Conservation (phyloP, 371 early-diverging fungal species). For the Dipsacomyces acuminosporus region DNA sequence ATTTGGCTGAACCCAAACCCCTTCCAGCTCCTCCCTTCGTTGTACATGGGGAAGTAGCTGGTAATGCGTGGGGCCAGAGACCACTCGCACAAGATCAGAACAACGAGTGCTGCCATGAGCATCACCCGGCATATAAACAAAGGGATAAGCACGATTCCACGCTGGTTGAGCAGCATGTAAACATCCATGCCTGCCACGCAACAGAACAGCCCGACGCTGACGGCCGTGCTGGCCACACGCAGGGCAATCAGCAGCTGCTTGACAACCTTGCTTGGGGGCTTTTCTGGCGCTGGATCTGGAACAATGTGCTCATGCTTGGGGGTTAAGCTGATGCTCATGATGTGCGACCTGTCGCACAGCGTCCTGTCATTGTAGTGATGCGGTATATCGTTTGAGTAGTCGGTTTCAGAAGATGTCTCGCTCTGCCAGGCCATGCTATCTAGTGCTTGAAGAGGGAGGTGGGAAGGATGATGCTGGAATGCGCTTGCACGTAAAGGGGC, state of each 20-base stretch:
- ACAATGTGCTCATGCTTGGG: no score
- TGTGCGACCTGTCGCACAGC: no score
- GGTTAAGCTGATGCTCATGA: no score
- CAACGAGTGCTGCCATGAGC: conserved; percentile 8
- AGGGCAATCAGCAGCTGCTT: conserved; percentile 1
- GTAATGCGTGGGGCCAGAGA: conserved; percentile 3
- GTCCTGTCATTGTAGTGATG: no score
- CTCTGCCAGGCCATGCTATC: no score
- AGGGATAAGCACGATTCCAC: conserved; percentile 17
- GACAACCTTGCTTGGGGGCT: not conserved
- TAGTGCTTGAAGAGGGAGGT: no score
- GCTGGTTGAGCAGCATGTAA: conserved; percentile 21
- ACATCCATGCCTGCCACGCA: conserved; percentile 28
- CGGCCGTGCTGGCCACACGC: conserved; percentile 12
- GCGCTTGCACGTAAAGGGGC: no score
- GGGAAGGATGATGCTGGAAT: no score
- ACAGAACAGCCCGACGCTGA: conserved; percentile 1
- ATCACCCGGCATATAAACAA: conserved; percentile 29
- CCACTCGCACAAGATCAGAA: conserved; percentile 32
- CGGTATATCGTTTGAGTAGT: no score
- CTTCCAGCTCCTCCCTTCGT: conserved; percentile 18
- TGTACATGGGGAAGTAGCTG: conserved; percentile 35
- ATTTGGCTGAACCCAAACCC: conserved; percentile 34
- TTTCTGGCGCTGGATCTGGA: no score
- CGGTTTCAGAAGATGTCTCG: no score